Evolutionary conservation across 192 early-diverging fungal species (phyloP), one percentile per base, ranked within the genome.

Genomic region (Geranomyces variabilis): DNA sequence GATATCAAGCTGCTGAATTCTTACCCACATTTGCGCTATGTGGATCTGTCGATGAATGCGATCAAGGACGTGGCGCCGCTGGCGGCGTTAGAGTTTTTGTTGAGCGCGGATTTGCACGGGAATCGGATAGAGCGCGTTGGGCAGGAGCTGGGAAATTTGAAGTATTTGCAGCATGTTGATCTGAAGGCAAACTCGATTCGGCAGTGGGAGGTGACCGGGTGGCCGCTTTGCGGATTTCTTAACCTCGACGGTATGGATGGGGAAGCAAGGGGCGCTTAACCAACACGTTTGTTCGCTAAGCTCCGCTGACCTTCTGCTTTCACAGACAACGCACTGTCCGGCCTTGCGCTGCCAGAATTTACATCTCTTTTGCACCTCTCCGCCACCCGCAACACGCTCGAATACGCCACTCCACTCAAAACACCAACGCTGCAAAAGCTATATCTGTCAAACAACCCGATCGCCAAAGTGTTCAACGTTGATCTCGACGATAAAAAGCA

Each of bases 101-200:
- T 86, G 7, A 70, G 77, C 13, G 29, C 82, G 7, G 79, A 86
- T 63, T 46, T 84, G 56, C 78, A 79, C 53, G 57, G 66, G 26
- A 86, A 86, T 67, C 56, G 59, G 24, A 44, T 86, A 59, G 70
- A 56, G 47, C 45, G 15, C 9, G 69, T 86, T 46, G 83, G 83
- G 31, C 59, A 71, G 28, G 57, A 26, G 47, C 67, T 86, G 62
- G 80, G 81, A 51, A 77, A 71, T 45, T 34, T 67, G 41, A 83
- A 84, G 74, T 87, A 80, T 63, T 63, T 87, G 9, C 83, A 83
- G 71, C 76, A 81, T 33, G 74, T 78, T 14, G 82, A 87, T 66
- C 71, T 83, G 28, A 70, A 75, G 19, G 77, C 80, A 41, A 87
- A 87, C 57, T 13, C 24, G 51, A 69, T 87, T 31, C 62, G 64